phyloP scores from a whole-genome alignment of 1,284 basidiomycete genomes.

The Austroboletus novae-zelandiae region DNA sequence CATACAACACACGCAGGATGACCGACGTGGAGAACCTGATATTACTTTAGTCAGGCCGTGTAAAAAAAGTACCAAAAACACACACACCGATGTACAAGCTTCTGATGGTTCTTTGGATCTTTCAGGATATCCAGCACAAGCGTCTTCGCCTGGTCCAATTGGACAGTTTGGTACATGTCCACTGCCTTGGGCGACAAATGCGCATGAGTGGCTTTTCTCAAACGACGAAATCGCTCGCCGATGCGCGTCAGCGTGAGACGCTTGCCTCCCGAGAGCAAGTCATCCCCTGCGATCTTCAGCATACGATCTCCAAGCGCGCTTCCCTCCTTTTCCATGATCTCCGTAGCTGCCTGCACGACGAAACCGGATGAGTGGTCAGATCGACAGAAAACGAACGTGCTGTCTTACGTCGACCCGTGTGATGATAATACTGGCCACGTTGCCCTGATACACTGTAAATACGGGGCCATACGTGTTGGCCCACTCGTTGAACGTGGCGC shows the following conservation, averaged over 20 bases:
- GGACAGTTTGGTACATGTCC: conserved; percentile 34
- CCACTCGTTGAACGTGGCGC: conserved; percentile 25
- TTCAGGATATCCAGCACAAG: conserved; percentile 40
- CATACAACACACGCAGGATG: conserved; percentile 65
- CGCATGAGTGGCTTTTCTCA: conserved; percentile 37
- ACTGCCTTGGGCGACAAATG: conserved; percentile 38
- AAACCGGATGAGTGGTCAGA: background rate
- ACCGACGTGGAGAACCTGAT: conserved; percentile 60
- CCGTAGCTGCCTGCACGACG: conserved; percentile 26
- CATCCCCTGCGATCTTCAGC: conserved; percentile 26
- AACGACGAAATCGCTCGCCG: conserved; percentile 31
- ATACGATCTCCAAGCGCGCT: conserved; percentile 35
- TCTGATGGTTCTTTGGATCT: conserved; percentile 34
- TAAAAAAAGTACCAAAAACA: background rate
- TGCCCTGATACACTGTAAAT: conserved; percentile 30
- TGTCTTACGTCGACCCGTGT: conserved; percentile 29
- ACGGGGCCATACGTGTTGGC: conserved; percentile 36
- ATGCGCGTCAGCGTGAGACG: conserved; percentile 22
- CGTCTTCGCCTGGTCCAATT: conserved; percentile 34
- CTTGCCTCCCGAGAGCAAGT: conserved; percentile 31
- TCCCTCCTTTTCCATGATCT: conserved; percentile 41
- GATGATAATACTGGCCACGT: conserved; percentile 28
- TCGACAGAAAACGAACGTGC: background rate
- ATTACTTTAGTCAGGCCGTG: no score
- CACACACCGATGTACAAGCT: conserved; percentile 30